phyloP scores from a whole-genome alignment of 805 yeast species.

The Saturnispora zaruensis region DNA sequence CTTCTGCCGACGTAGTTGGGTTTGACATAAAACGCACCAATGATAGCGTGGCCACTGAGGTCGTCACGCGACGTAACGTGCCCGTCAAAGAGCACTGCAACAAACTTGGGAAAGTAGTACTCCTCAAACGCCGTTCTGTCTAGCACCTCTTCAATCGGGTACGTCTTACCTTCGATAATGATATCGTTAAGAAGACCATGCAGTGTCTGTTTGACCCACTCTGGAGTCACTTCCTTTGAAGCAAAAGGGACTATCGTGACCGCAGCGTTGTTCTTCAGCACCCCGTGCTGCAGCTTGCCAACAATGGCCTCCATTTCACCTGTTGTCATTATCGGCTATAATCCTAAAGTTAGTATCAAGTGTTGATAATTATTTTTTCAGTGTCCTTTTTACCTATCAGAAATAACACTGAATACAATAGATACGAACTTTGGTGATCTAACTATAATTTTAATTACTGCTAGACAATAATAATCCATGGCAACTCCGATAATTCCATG shows the following conservation, averaged over 20 bases:
- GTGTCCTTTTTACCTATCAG: not conserved
- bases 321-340: not conserved
- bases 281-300: not conserved
- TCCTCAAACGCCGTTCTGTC: conserved; percentile 43
- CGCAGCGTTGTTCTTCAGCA: not conserved
- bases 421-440: not conserved
- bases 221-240: conserved; percentile 40
- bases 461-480: not conserved
- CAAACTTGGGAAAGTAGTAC: conserved; percentile 63
- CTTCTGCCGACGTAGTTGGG: conserved; percentile 84
- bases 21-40: conserved; percentile 75
- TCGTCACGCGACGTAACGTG: conserved; percentile 16
- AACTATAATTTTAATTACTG: not conserved
- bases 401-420: not conserved
- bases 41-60: conserved; percentile 29
- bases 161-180: conserved; percentile 66
- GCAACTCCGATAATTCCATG: not conserved
- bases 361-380: not conserved
- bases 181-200: conserved; percentile 51
- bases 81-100: conserved; percentile 51
- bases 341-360: not conserved
- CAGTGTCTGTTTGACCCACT: conserved; percentile 37
- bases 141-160: conserved; percentile 46
- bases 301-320: not conserved
- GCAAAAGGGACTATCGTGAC: conserved; percentile 57